Percentiles rank a stretch among this genome's conserved stretches.
These are phyloP conservation scores for Cyberlindnera subsufficiens DNA, from an alignment of 805 yeast species.

Conservation along the genomic window DNA sequence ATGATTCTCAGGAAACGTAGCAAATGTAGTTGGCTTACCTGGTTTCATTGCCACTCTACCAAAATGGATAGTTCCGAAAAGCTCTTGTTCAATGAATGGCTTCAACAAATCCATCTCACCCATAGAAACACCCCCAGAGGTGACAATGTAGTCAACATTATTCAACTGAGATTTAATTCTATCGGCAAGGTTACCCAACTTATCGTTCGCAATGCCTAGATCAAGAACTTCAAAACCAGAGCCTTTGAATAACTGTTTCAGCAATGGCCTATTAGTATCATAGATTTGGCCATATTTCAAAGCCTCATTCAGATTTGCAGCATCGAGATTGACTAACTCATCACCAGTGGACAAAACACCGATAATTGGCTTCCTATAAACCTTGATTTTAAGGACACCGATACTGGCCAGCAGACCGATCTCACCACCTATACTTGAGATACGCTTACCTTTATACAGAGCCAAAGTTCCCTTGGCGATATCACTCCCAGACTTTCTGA, in stretches of 20 bases:
- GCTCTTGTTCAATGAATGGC: conserved; percentile 37
- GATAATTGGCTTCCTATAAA: conserved; percentile 35
- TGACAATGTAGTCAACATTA: conserved; percentile 37
- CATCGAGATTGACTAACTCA: conserved; percentile 35
- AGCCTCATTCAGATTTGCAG: background rate
- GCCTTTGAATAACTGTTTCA: conserved; percentile 30
- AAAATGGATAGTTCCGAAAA: conserved; percentile 42
- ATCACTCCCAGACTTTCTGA: conserved; percentile 45
- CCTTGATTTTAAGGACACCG: conserved; percentile 34
- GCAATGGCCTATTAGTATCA: conserved; percentile 45
- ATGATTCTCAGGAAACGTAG: conserved; percentile 27
- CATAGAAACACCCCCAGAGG: conserved; percentile 58
- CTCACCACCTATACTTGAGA: conserved; percentile 43
- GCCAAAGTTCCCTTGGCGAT: conserved; percentile 32
- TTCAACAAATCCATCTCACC: conserved; percentile 48
- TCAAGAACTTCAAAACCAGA: conserved; percentile 37
- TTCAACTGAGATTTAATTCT: conserved; percentile 21
- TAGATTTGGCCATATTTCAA: conserved; percentile 37
- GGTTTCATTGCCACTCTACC: conserved; percentile 57
- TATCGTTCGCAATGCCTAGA: conserved; percentile 45
- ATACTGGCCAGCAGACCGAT: conserved; percentile 43
- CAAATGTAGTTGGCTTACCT: conserved; percentile 55
- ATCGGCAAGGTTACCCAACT: conserved; percentile 22
- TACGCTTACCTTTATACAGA: conserved; percentile 29
- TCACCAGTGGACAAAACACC: conserved; percentile 50